Evolutionary conservation across 768 basidiomycete genomes (phyloP).

Genomic region (Podaxis sp.): DNA sequence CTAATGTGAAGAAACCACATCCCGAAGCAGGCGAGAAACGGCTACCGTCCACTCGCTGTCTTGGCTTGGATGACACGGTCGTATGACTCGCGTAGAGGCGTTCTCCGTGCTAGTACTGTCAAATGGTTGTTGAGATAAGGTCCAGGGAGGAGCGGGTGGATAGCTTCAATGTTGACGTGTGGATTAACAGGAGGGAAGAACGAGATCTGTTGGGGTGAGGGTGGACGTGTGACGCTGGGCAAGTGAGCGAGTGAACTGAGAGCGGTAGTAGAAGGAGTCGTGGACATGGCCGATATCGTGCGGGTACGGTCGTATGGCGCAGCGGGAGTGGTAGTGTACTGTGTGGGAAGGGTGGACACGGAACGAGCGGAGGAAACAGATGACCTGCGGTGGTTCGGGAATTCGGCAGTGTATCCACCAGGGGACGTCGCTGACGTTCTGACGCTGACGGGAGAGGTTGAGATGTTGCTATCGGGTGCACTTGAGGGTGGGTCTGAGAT

Average conservation of each 20-base stretch:
- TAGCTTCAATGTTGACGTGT: constrained; percentile 52
- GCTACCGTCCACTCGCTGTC: constrained; percentile 30
- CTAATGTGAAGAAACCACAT: neutral
- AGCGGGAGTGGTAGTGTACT: constrained; percentile 23
- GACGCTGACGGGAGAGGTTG: constrained; percentile 36
- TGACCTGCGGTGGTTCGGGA: constrained; percentile 27
- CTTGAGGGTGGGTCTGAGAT: constrained; percentile 37
- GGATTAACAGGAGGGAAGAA: constrained; percentile 68
- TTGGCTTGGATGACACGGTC: constrained; percentile 67
- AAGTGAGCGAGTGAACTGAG: constrained; percentile 57
- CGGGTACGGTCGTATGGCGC: constrained; percentile 43
- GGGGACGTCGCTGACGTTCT: constrained; percentile 27
- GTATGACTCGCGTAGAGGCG: constrained; percentile 68
- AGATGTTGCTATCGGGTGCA: constrained; percentile 41
- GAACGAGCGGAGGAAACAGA: constrained; percentile 64
- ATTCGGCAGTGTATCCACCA: constrained; percentile 3
- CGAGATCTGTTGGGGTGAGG: constrained; percentile 49
- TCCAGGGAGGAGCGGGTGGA: constrained; percentile 71
- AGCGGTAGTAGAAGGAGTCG: constrained; percentile 54
- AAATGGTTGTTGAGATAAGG: constrained; percentile 73
- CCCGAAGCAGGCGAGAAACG: neutral
- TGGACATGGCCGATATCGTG: constrained; percentile 57
- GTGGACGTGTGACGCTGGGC: constrained; percentile 45
- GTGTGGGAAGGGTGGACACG: constrained; percentile 54
- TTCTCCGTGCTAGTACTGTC: constrained; percentile 63